phyloP scores from a whole-genome alignment of 768 basidiomycete genomes.

The Clitopilus hobsonii region DNA sequence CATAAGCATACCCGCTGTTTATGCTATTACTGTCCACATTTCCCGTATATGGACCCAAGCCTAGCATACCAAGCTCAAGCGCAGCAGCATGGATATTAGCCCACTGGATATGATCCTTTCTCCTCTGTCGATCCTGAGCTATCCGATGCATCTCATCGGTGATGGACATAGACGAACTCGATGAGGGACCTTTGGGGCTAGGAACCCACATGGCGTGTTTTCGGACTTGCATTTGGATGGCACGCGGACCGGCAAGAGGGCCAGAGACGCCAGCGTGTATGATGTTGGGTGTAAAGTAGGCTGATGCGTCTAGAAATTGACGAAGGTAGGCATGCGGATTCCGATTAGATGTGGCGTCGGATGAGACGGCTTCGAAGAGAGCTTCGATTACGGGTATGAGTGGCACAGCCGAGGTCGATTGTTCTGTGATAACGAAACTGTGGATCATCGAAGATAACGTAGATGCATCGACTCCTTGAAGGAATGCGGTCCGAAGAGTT shows the following conservation, averaged over 20 bases:
- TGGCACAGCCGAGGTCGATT: conserved; percentile 39
- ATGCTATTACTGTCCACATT: conserved; percentile 22
- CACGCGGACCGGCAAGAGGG: conserved; percentile 50
- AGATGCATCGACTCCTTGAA: conserved; percentile 39
- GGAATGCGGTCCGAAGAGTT: conserved; percentile 43
- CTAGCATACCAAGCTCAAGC: conserved; percentile 52
- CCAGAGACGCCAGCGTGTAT: conserved; percentile 53
- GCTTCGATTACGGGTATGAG: conserved; percentile 46
- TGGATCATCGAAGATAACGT: conserved; percentile 53
- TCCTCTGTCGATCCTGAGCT: conserved; percentile 51
- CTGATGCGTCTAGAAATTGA: conserved; percentile 47
- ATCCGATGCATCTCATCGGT: conserved; percentile 60
- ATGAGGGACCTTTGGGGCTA: conserved; percentile 10
- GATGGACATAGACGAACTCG: conserved; percentile 16
- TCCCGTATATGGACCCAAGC: conserved; percentile 29
- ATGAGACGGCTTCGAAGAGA: conserved; percentile 49
- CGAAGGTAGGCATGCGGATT: conserved; percentile 40
- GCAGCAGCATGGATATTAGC: conserved; percentile 63
- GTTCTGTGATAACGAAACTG: conserved; percentile 38
- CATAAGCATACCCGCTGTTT: conserved; percentile 37
- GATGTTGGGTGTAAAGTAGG: conserved; percentile 43
- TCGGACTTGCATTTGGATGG: conserved; percentile 55
- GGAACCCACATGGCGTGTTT: conserved; percentile 53
- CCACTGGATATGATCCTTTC: conserved; percentile 65
- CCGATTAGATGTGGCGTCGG: conserved; percentile 28